These are phyloP conservation scores for Candida boleticola DNA, from an alignment of 805 yeast species.

Conservation along the genomic window DNA sequence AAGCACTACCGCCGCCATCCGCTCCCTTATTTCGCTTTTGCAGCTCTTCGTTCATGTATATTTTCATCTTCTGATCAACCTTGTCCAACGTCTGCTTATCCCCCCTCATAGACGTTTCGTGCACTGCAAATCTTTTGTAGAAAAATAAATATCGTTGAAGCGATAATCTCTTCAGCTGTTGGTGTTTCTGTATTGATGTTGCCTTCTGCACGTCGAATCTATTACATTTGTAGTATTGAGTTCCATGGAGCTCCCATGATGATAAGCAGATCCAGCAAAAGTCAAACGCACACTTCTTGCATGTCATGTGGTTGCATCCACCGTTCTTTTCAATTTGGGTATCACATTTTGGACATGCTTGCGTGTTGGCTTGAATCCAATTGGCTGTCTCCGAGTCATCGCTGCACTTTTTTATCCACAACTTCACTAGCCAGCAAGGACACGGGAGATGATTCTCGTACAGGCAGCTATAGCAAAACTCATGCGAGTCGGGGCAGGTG, in stretches of 20 bases:
- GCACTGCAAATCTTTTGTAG: slow-evolving; percentile 70
- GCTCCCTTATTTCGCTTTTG: slow-evolving; percentile 12
- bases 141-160: slow-evolving; percentile 70
- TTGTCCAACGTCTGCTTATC: slow-evolving; percentile 64
- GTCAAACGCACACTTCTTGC: slow-evolving; percentile 71
- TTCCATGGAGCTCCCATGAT: slow-evolving; percentile 70
- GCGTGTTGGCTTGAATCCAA: slow-evolving; percentile 85
- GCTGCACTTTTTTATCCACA: slow-evolving; percentile 76
- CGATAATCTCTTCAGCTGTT: slow-evolving; percentile 44
- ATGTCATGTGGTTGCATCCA: slow-evolving; percentile 96
- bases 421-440: slow-evolving; percentile 66
- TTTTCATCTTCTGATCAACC: slow-evolving; percentile 61
- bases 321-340: slow-evolving; percentile 88
- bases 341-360: slow-evolving; percentile 80
- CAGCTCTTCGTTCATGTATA: slow-evolving; percentile 59
- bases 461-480: slow-evolving; percentile 77
- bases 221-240: slow-evolving; percentile 65
- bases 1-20: slow-evolving; percentile 17
- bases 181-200: slow-evolving; percentile 39
- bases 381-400: slow-evolving; percentile 86
- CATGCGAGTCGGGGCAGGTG: slow-evolving; percentile 60
- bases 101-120: slow-evolving; percentile 70
- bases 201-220: slow-evolving; percentile 36
- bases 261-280: slow-evolving; percentile 94
- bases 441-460: slow-evolving; percentile 79